Percentiles rank a stretch among this genome's conserved stretches.
Evolutionary conservation across 495 filamentous ascomycete genomes (phyloP).

Genomic region (Daldinia grandis): DNA sequence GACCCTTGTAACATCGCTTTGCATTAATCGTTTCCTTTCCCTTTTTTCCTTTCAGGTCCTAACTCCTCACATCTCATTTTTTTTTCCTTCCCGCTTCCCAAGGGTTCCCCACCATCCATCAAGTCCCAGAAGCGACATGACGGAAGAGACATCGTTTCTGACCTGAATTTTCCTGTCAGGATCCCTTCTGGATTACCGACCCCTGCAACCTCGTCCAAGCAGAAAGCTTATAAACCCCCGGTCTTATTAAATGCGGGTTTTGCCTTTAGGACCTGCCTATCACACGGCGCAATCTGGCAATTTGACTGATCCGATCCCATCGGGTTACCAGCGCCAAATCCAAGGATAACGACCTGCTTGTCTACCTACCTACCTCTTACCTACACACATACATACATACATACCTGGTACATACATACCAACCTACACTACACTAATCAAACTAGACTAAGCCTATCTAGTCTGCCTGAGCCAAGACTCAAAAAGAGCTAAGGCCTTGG

Average conservation of each 20-base stretch:
- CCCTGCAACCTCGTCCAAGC: conserved; percentile 41
- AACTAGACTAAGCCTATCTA: neutral
- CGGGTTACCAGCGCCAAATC: conserved; percentile 39
- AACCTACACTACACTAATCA: too few species aligned
- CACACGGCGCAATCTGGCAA: conserved; percentile 44
- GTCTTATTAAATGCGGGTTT: conserved; percentile 38
- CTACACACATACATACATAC: neutral
- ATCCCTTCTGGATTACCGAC: conserved; percentile 32
- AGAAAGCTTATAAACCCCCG: conserved; percentile 43
- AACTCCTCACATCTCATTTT: neutral
- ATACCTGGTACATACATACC: too few species aligned
- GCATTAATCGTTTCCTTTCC: neutral
- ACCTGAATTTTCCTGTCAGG: conserved; percentile 33
- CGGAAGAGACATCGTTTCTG: conserved; percentile 32
- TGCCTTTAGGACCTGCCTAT: conserved; percentile 40
- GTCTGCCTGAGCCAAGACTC: neutral
- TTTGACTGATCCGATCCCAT: conserved; percentile 44
- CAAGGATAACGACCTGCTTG: conserved; percentile 26
- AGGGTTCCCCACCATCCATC: conserved; percentile 19
- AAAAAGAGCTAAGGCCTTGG: neutral
- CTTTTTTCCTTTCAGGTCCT: neutral
- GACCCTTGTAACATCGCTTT: neutral
- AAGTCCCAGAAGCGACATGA: conserved; percentile 23
- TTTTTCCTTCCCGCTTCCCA: neutral
- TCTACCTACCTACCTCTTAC: neutral